Conservation (phyloP, 371 early-diverging fungal species). For the Mortierella sp. region DNA sequence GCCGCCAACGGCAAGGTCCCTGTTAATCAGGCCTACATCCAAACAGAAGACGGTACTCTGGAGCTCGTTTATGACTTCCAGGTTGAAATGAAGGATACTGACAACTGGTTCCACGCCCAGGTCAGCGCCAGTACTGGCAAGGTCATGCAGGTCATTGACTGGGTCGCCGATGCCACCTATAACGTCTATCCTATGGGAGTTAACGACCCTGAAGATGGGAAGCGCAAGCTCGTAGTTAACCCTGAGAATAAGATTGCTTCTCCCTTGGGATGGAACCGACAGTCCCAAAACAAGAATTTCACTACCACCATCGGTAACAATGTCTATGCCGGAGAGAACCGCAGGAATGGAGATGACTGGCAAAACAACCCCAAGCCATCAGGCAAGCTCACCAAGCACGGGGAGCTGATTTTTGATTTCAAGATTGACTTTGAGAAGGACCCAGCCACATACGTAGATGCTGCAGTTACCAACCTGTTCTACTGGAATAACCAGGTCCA, state of each 20-base stretch:
- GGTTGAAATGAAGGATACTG: conserved; percentile 88
- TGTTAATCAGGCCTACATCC: conserved; percentile 68
- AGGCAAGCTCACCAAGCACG: conserved; percentile 61
- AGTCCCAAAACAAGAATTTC: conserved; percentile 65
- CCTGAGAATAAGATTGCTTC: conserved; percentile 82
- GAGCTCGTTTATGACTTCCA: conserved; percentile 89
- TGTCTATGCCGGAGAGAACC: conserved; percentile 80
- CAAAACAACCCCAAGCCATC: conserved; percentile 84
- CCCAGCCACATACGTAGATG: conserved; percentile 85
- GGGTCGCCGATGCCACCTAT: conserved; percentile 83
- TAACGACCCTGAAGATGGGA: conserved; percentile 85
- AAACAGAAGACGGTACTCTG: conserved; percentile 65
- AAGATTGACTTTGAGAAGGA: conserved; percentile 74
- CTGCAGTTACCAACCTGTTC: conserved; percentile 93
- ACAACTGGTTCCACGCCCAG: conserved; percentile 92
- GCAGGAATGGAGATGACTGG: conserved; percentile 72
- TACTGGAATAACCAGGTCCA: conserved; percentile 93
- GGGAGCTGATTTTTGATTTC: conserved; percentile 82
- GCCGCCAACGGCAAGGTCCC: conserved; percentile 68
- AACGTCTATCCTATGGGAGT: conserved; percentile 90
- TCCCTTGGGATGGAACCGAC: conserved; percentile 85
- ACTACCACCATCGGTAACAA: conserved; percentile 88
- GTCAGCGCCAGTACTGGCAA: conserved; percentile 81
- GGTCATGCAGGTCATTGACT: conserved; percentile 84
- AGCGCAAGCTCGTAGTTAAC: conserved; percentile 73